Evolutionary conservation across 495 filamentous ascomycete species (phyloP), one percentile per base, ranked within the genome.

Genomic region (Talaromyces wortmannii): DNA sequence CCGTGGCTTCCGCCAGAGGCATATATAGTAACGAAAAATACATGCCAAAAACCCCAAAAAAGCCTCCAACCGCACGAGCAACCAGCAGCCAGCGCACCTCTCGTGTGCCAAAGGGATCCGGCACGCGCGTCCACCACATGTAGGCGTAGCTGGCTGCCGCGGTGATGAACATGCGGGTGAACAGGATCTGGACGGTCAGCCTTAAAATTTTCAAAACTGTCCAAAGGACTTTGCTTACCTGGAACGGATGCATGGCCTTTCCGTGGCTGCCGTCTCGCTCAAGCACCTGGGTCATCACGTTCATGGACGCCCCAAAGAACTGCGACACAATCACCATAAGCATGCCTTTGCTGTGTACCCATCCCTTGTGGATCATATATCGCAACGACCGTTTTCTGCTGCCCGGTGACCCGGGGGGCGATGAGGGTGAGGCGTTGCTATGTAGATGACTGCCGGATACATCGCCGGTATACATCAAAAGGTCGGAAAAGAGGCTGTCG

Each of bases 301-400:
- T 95, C 94, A 98, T 98, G 46, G 89, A 68, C 0, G 86, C 85
- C 0, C 88, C 91, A 60, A 96, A 97, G 36, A 95, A 71, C 71
- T 96, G 91, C 8, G 91, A 79, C 18, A 85, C 31, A 15, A 90
- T 67, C 33, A 98, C 86, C 17, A 92, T 70, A 16, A 87, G 75
- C 48, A 92, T 76, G 2, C 88, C 87, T 58, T 88, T 88, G 61
- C 95, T 91, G 52, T 76, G 77, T 4, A 69, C 23, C 79, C 78
- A 82, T 47, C 77, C 63, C 2, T 55, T 46, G 8, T 54, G 42
- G 6, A 60, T 16, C 13, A 42, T 53, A 11, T 57, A 57, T 40
- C 36, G 36, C 36, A 40, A 13, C 13, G 36, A 40, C 8, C 36
- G 36, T 40, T 13, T 40, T 13, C 36, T 40, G 8, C 36, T 40